These are phyloP conservation scores for Trichoderma endophyticum DNA, from an alignment of 2,329 filamentous ascomycete species.

Conservation along the genomic window DNA sequence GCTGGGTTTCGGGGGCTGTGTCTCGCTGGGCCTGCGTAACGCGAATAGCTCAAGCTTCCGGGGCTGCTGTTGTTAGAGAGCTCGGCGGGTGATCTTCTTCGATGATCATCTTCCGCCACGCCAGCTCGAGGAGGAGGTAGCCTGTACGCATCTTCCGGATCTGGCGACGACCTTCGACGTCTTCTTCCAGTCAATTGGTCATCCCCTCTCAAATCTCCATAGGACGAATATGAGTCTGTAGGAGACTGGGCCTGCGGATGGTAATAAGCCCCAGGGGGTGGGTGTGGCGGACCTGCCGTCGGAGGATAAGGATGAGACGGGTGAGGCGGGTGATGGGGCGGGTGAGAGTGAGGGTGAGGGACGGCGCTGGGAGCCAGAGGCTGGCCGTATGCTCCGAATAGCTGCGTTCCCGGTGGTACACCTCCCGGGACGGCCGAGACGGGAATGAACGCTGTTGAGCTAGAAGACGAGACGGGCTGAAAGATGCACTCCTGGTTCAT, in stretches of 20 bases:
- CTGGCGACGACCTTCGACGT: slow-evolving; percentile 38
- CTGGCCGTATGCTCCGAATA: slow-evolving; percentile 58
- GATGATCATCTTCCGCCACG: slow-evolving; percentile 46
- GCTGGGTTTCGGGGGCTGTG: slow-evolving; percentile 41
- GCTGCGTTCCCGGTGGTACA: slow-evolving; percentile 53
- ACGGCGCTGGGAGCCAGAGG: slow-evolving; percentile 42
- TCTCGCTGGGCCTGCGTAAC: slow-evolving; percentile 34
- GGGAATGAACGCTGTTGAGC: slow-evolving; percentile 57
- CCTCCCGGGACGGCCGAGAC: slow-evolving; percentile 58
- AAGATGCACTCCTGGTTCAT: slow-evolving; percentile 62
- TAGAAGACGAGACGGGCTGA: slow-evolving; percentile 55
- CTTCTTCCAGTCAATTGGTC: slow-evolving; percentile 33
- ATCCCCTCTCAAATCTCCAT: slow-evolving; percentile 35
- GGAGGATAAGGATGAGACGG: slow-evolving; percentile 25
- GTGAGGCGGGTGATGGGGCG: background rate
- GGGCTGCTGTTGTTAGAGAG: slow-evolving; percentile 49
- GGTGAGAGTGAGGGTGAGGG: slow-evolving; percentile 20
- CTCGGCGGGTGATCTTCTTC: slow-evolving; percentile 51
- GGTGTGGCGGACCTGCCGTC: slow-evolving; percentile 23
- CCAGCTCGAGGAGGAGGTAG: slow-evolving; percentile 43
- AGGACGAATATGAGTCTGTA: slow-evolving; percentile 42
- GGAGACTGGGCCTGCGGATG: slow-evolving; percentile 43
- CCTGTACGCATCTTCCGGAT: slow-evolving; percentile 42
- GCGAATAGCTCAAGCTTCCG: slow-evolving; percentile 38
- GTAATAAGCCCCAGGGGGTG: slow-evolving; percentile 38